Evolutionary conservation across 1,284 basidiomycete species (phyloP), one percentile per base, ranked within the genome.

Genomic region (Phellopilus nigrolimitatus): DNA sequence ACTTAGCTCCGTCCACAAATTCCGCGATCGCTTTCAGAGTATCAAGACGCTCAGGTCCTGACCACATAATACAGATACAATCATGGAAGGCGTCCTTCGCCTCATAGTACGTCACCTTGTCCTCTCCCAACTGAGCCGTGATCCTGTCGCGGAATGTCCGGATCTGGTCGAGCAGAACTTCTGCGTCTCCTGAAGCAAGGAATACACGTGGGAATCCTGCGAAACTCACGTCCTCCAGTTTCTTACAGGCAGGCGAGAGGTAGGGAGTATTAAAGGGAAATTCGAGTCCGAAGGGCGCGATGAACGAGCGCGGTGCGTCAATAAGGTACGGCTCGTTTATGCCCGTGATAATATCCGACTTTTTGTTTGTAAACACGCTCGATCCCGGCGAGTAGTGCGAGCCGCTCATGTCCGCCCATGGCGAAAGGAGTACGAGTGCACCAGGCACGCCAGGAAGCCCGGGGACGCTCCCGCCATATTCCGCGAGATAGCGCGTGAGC

Each of bases 341-440:
- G 55, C 17, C 4, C 0, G 12, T 58, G 45, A 79, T 60, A 57
- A 71, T 74, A 61, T 80, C 78, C 1, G 71, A 68, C 21, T 55
- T 40, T 21, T 38, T n/a, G 59, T 64, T 68, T 17, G 54, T 62
- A 28, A 54, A 52, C 8, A n/a, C 61, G 1, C 74, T 74, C 4
- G 66, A 66, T 3, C 57, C 60, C 0, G 68, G 59, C 5, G 59
- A 49, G 12, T 61, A 53, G 54, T 73, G 68, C 4, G 70, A 70
- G 4, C 56, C 59, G 24, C 71, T 65, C 2, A 82, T 57, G 59
- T 87, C 84, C 12, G 62, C 61, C 79, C 79, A 82, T 0, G 81
- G 80, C 0, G 80, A 82, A 47, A 76, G 65, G 3, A 79, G 67
- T 12, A 85, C 63, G n/a, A 84, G 64, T 1, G 69, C 71, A 28